phyloP scores from a whole-genome alignment of 495 filamentous ascomycete genomes.

The Tuber microsphaerosporum region DNA sequence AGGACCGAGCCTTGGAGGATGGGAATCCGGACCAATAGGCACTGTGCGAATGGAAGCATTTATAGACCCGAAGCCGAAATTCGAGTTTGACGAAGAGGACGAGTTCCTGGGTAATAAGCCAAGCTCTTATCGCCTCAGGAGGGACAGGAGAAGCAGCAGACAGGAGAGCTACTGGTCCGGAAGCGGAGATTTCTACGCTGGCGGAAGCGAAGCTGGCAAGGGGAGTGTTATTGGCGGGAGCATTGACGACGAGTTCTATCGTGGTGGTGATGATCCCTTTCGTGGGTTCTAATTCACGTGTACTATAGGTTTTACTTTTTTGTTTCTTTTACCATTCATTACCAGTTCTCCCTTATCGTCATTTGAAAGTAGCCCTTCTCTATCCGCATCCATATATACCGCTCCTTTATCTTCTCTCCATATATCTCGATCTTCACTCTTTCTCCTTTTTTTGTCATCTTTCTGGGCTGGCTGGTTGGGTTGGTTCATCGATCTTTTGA shows the following conservation, averaged over 20 bases:
- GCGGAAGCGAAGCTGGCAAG: slow-evolving; percentile 29
- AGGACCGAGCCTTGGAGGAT: slow-evolving; percentile 26
- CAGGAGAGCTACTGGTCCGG: slow-evolving; percentile 50
- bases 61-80: slow-evolving; percentile 55
- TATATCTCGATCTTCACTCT: background rate
- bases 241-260: slow-evolving; percentile 43
- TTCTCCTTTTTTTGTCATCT: background rate
- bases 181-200: slow-evolving; percentile 42
- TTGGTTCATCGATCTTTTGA: slow-evolving; percentile 5
- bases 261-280: slow-evolving; percentile 45
- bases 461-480: slow-evolving; percentile 2
- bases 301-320: background rate
- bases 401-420: background rate
- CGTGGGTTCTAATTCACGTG: slow-evolving; percentile 42
- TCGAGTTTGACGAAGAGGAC: slow-evolving; percentile 48
- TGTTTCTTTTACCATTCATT: slow-evolving; percentile 3
- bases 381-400: background rate
- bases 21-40: slow-evolving; percentile 56
- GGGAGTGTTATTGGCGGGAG: slow-evolving; percentile 39
- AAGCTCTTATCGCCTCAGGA: slow-evolving; percentile 49
- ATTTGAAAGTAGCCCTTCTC: background rate
- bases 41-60: slow-evolving; percentile 98
- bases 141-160: slow-evolving; percentile 48
- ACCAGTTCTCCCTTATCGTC: background rate
- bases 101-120: slow-evolving; percentile 46